Percentiles rank a stretch among this genome's conserved stretches.
These are phyloP conservation scores for Apiotrichum akiyoshidainum DNA, from an alignment of 1,284 basidiomycete species.

Conservation along the genomic window DNA sequence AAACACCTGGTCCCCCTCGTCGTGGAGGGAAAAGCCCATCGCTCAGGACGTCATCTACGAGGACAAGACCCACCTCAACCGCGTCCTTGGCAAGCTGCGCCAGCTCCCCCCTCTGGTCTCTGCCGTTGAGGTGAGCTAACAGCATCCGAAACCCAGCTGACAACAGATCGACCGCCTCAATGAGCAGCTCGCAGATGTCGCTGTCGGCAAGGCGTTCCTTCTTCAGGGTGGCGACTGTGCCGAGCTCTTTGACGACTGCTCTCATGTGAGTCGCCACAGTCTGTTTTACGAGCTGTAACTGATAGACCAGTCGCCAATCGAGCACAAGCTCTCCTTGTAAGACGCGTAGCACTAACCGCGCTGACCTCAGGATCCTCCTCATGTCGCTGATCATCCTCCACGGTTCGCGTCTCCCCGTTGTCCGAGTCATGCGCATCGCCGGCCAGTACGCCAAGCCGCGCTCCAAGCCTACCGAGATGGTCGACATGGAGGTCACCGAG, in stretches of 20 bases:
- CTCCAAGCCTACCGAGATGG: slow-evolving; percentile 76
- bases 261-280: slow-evolving; percentile 59
- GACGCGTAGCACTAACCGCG: neutral
- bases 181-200: slow-evolving; percentile 72
- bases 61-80: slow-evolving; percentile 52
- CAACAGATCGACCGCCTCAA: slow-evolving; percentile 78
- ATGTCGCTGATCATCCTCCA: slow-evolving; percentile 94
- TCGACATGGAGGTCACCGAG: slow-evolving; percentile 59
- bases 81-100: slow-evolving; percentile 71
- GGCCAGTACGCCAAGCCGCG: slow-evolving; percentile 97
- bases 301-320: slow-evolving; percentile 72
- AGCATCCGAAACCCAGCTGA: slow-evolving; percentile 4
- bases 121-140: slow-evolving; percentile 68
- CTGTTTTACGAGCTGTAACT: neutral
- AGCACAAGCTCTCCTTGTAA: slow-evolving; percentile 81
- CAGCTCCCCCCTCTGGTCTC: slow-evolving; percentile 82
- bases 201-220: slow-evolving; percentile 85
- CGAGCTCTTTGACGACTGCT: slow-evolving; percentile 88
- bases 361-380: slow-evolving; percentile 63
- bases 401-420: slow-evolving; percentile 87
- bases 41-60: slow-evolving; percentile 59
- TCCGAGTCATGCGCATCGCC: slow-evolving; percentile 86
- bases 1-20: slow-evolving; percentile 55
- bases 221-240: slow-evolving; percentile 97
- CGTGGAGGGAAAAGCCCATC: slow-evolving; percentile 64